Base-by-base conservation (phyloP, 2,329 filamentous ascomycete genomes). In the Epichloe typhina region DNA sequence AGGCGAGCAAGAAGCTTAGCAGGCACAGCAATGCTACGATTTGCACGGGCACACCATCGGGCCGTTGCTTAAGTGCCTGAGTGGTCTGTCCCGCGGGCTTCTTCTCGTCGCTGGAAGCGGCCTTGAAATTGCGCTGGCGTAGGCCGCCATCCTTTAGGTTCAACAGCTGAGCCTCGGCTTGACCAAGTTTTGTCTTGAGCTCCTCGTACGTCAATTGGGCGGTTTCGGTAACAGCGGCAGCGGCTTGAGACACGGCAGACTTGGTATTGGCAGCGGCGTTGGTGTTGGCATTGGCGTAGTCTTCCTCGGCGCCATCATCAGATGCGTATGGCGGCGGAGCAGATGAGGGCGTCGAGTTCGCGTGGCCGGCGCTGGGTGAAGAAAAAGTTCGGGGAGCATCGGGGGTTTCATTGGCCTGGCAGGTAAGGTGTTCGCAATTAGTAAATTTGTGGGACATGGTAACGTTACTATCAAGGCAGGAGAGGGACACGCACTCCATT, bases 1-100 rank as follows among this genome's bases (percentile, higher is more conserved):
- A 98, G 50, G 89, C 93, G 59, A 97, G 78, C 63, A 98, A 70
- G 72, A 98, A 98, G 73, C 88, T 90, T 56, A 95, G 61, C 61
- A 98, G 73, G 65, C 90, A 96, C 42, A 98, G 72, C 21, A 81
- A 73, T 21, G 93, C 91, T 43, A 87, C 87, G 55, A 91, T 79
- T 66, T 91, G 84, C 47, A 98, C 80, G 0, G 93, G 83, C 3
- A 98, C 91, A 21, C 93, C 91, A 59, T 89, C 82, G 57, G 65
- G 62, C 6, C 69, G 82, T 65, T 70, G 75, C 63, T 72, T 74
- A 54, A 72, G 72, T 59, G 74, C 74, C 61, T 78, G 79, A 56
- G 74, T 74, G 54, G 71, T 71, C 67, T 69, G 73, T 7, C 38
- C 72, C 44, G 66, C 71, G 46, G 65, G 59, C 63, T 68, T 71